phyloP scores from a whole-genome alignment of 768 basidiomycete species.

The Amyloporia xantha region DNA sequence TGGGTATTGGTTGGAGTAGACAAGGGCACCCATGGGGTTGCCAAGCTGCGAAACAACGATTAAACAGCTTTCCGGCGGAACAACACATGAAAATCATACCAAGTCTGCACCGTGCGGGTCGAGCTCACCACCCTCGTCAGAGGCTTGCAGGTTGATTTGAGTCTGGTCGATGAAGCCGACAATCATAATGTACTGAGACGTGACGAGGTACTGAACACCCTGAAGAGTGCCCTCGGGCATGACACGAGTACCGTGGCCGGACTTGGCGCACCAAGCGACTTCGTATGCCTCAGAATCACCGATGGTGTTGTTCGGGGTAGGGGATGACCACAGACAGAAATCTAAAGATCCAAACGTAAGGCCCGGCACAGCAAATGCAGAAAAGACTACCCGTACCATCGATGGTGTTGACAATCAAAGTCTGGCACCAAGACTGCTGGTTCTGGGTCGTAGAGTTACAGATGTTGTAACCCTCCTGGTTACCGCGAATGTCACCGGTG shows the following conservation, averaged over 20 bases:
- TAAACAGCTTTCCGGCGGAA: not conserved
- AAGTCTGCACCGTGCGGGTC: constrained; percentile 71
- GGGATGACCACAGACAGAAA: constrained; percentile 63
- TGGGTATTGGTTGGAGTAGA: constrained; percentile 57
- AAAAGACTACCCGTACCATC: constrained; percentile 26
- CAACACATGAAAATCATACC: constrained; percentile 24
- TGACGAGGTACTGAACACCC: constrained; percentile 59
- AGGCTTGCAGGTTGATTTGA: constrained; percentile 40
- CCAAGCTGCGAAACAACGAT: constrained; percentile 42
- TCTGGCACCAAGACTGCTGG: constrained; percentile 64
- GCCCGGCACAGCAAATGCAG: too few relatives aligned
- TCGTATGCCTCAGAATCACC: constrained; percentile 62
- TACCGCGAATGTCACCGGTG: constrained; percentile 37
- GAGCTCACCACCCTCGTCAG: constrained; percentile 71
- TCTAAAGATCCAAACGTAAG: too few relatives aligned
- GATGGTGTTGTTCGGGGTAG: constrained; percentile 44
- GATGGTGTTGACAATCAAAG: constrained; percentile 54
- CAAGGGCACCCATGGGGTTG: constrained; percentile 71
- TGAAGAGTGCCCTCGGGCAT: constrained; percentile 60
- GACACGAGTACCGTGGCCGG: constrained; percentile 61
- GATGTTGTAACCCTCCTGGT: constrained; percentile 57
- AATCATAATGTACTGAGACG: constrained; percentile 53
- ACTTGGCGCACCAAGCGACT: constrained; percentile 75
- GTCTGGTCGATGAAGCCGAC: constrained; percentile 61
- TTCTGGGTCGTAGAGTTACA: constrained; percentile 64